phyloP scores from a whole-genome alignment of 345 rosid genomes.

The Eucalyptus marginata region DNA sequence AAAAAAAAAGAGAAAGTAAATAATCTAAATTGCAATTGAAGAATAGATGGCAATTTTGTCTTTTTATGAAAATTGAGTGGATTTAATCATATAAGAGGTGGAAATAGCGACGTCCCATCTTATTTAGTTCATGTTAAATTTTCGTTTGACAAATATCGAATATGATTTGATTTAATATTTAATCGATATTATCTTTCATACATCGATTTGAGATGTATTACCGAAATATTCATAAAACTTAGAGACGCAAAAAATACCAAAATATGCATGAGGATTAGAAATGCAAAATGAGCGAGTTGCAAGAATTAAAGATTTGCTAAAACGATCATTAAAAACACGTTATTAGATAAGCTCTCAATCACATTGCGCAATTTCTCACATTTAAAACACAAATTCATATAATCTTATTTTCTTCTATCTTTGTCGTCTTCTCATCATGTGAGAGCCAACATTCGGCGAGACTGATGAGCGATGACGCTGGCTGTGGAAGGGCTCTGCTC shows the following conservation, averaged over 20 bases:
- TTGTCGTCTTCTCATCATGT: not conserved
- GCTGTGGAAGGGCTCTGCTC: conserved; percentile 53
- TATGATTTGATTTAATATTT: not conserved
- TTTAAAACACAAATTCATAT: not conserved
- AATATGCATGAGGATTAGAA: not conserved
- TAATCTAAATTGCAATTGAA: too few relatives aligned
- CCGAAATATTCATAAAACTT: not conserved
- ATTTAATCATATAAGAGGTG: too few relatives aligned
- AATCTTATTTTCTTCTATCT: not conserved
- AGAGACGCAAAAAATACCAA: not conserved
- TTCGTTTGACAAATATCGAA: not conserved
- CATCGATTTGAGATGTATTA: not conserved
- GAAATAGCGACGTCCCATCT: not conserved
- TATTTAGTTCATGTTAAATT: not conserved
- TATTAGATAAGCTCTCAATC: too few relatives aligned
- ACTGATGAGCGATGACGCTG: conserved; percentile 36
- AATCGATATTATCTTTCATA: not conserved
- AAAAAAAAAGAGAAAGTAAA: too few relatives aligned
- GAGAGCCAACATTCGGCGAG: conserved; percentile 21
- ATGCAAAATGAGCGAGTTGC: not conserved
- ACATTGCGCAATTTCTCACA: not conserved
- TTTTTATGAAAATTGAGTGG: too few relatives aligned
- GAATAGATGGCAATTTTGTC: too few relatives aligned
- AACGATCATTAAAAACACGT: too few relatives aligned
- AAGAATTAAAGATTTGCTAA: too few relatives aligned